Base-by-base conservation (phyloP, 495 filamentous ascomycete genomes). In the Copromyces sp. region DNA sequence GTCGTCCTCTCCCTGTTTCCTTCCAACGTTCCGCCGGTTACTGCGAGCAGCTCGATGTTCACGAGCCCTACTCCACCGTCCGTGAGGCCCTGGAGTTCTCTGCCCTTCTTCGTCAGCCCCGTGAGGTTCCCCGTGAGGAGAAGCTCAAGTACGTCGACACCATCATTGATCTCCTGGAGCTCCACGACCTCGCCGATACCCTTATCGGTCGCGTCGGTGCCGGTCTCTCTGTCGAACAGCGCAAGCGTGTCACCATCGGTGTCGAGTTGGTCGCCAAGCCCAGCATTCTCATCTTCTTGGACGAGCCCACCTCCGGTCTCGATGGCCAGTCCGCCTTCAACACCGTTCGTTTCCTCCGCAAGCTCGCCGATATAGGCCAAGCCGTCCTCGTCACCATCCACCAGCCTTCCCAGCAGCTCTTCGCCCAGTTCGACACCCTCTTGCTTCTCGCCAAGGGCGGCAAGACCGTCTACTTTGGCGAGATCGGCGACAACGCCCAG, bases 181-280 rank as follows among this genome's bases (percentile, higher is more conserved):
- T 97, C 86, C 85, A 91, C 72, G 87, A 91, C 39, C 92, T 92
- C 73, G 89, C 93, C 12, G 92, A 96, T 74, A 92, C 93, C 9
- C 86, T 96, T 45, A 91, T 97, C 42, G 92, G 93, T 74, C 87
- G 91, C 32, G 89, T 91, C 1, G 92, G 92, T 12, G 89, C 91
- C 79, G 78, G 78, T 29, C 75, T 84, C 9, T 78, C 75, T 6
- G 83, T 87, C 1, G 86, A 87, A 75, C 77, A 88, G 78, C 80
- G 82, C 77, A 82, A 92, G 86, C 73, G 91, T 35, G 74, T 97
- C 5, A 97, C 94, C 6, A 97, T 98, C 71, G 94, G 92, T 71
- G 94, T 98, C n/a, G 94, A 98, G 77, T 83, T 98, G 12, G 94
- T 93, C 6, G 93, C 94, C 9, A 96, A 94, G 79, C 94, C 94